phyloP scores from a whole-genome alignment of 345 rosid genomes.

The Bruguiera parviflora region DNA sequence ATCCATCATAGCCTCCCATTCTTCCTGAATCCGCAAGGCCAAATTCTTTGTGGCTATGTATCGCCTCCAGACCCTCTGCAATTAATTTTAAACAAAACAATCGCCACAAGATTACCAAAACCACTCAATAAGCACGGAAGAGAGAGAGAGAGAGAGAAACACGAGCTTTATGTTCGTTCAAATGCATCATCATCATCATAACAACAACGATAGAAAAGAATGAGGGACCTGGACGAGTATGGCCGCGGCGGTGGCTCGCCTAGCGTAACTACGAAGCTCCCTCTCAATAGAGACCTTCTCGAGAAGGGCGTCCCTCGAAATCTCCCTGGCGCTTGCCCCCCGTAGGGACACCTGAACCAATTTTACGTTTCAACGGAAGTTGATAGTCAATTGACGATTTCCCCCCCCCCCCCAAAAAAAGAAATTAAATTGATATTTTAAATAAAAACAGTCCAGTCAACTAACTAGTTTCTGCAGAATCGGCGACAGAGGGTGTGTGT shows the following conservation, averaged over 20 bases:
- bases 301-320: conserved; percentile 84
- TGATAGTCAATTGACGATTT: background rate
- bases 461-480: background rate
- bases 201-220: background rate
- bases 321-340: conserved; percentile 87
- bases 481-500: background rate
- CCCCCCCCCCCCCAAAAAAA: no score
- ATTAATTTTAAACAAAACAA: no score
- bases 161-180: no score
- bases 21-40: no score
- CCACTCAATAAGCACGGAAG: no score
- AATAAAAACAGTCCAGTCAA: background rate
- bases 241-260: conserved; percentile 71
- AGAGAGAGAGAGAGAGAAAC: no score
- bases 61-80: no score
- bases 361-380: background rate
- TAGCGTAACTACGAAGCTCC: conserved; percentile 69
- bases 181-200: background rate
- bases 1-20: no score
- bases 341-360: conserved; percentile 75
- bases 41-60: no score
- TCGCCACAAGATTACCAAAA: no score
- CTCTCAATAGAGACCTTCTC: conserved; percentile 81
- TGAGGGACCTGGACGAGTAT: conserved; percentile 56
- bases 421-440: background rate